Evolutionary conservation across 345 rosid genomes (phyloP).

Genomic region (Microthlaspi erraticum): DNA sequence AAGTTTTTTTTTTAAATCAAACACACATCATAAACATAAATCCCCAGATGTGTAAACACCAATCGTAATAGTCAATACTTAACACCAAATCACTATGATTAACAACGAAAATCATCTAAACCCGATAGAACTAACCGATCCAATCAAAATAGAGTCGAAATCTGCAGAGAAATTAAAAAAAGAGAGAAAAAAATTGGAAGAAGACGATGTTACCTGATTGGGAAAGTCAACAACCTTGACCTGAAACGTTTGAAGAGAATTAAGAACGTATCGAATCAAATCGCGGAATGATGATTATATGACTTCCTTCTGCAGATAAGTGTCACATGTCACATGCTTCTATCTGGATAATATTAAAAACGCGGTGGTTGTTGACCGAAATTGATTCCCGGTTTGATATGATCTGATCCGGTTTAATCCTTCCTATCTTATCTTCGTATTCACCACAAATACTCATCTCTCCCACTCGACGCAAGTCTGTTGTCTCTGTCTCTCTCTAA

Average conservation of each 20-base stretch:
- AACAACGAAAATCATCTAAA: slow-evolving; percentile 2
- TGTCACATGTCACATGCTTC: neutral
- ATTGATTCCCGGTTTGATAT: slow-evolving; percentile 14
- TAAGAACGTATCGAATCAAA: slow-evolving; percentile 12
- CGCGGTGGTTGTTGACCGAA: slow-evolving; percentile 33
- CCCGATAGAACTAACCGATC: slow-evolving; percentile 15
- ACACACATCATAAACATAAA: slow-evolving; percentile 14
- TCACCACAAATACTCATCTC: slow-evolving; percentile 28
- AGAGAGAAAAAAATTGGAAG: neutral
- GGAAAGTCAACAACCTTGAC: slow-evolving; percentile 13
- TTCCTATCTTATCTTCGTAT: slow-evolving; percentile 22
- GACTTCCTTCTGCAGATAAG: slow-evolving; percentile 6
- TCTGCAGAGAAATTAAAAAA: neutral
- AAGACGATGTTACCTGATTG: slow-evolving; percentile 37
- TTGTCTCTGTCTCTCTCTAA: slow-evolving; percentile 38
- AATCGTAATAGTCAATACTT: neutral
- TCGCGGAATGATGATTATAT: slow-evolving; percentile 4
- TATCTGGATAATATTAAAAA: neutral
- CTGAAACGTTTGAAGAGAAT: slow-evolving; percentile 16
- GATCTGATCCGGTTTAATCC: neutral
- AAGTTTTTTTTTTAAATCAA: slow-evolving; percentile 23
- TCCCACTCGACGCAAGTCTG: slow-evolving; percentile 12
- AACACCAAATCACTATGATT: slow-evolving; percentile 6
- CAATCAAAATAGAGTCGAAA: neutral
- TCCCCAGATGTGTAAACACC: neutral